Conservation (phyloP, 345 rosid genomes). For the Reutealis trisperma region DNA sequence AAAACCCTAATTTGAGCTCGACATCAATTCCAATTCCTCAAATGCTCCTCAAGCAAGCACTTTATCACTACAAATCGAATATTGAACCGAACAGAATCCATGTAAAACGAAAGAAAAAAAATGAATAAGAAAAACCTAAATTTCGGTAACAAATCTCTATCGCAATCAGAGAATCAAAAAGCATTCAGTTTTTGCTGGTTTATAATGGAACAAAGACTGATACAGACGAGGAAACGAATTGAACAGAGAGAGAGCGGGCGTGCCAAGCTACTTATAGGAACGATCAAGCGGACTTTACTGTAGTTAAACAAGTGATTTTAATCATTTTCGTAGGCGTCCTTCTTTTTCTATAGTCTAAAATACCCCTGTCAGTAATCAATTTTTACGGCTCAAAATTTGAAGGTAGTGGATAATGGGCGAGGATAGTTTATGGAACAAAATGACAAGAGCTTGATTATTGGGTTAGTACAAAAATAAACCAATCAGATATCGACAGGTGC, state of each 20-base stretch:
- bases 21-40: constrained; percentile 14
- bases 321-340: neutral
- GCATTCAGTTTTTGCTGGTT: neutral
- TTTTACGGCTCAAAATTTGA: no score
- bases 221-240: neutral
- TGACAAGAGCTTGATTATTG: no score
- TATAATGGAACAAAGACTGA: constrained; percentile 13
- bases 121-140: neutral
- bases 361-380: neutral
- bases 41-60: neutral
- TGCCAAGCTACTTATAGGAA: constrained; percentile 19
- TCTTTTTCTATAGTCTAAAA: neutral
- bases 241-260: neutral
- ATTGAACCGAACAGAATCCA: neutral
- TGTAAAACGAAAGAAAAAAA: neutral
- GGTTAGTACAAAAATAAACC: no score
- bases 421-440: no score
- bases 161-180: neutral
- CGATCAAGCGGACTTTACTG: constrained; percentile 13
- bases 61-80: neutral
- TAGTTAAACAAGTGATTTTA: constrained; percentile 4
- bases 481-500: no score
- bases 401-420: no score
- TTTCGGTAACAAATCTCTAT: neutral
- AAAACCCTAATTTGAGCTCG: constrained; percentile 33